Evolutionary conservation across 169 alveolate species (phyloP), one percentile per base, ranked within the genome.

Genomic region (Ophryocystis elektroscirrha): DNA sequence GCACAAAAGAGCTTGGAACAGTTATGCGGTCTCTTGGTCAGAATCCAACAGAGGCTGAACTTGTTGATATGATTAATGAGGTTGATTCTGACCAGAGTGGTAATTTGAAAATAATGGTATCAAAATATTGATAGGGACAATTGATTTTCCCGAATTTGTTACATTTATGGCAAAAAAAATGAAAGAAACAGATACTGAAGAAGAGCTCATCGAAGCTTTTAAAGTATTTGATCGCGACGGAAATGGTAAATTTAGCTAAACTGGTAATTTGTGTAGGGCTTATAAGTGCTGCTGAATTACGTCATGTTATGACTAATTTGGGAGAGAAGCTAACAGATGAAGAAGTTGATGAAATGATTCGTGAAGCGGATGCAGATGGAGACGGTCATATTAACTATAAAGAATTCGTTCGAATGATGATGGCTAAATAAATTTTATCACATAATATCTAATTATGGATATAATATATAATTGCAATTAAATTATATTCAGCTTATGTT

Each of bases 91-190:
- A 88, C 59, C 89, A 91, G 27, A 83, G 81, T 65, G 94, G 85
- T 57, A 48, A 7, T 53, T 28, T 1, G 39, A 9, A 32, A 9
- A n/a, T 61, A 30, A 5, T 41, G 26, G 5, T n/a, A 15, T 19
- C 18, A 18, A 29, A 1, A 22, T 25, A 3, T 7, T 15, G 0
- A 0, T 56, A 51, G 87, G 91, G 29, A 76, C 93, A 28, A 79
- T 92, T 55, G 99, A 92, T 63, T 92, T 94, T 79, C 97, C 97
- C 4, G 98, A 94, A 71, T 94, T 91, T 73, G 69, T 91, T 50
- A 77, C 91, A 38, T 77, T 94, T 61, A 94, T 94, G 99, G 96
- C 96, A 32, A 85, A 96, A 66, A 94, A 91, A 80, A 82, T 86
- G 96, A 91, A 89, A 75, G 98, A 91, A 54, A 85, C 96, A 18